Evolutionary conservation across 371 early-diverging fungal genomes (phyloP), one percentile per base, ranked within the genome.

Genomic region (Entomophthora muscae): DNA sequence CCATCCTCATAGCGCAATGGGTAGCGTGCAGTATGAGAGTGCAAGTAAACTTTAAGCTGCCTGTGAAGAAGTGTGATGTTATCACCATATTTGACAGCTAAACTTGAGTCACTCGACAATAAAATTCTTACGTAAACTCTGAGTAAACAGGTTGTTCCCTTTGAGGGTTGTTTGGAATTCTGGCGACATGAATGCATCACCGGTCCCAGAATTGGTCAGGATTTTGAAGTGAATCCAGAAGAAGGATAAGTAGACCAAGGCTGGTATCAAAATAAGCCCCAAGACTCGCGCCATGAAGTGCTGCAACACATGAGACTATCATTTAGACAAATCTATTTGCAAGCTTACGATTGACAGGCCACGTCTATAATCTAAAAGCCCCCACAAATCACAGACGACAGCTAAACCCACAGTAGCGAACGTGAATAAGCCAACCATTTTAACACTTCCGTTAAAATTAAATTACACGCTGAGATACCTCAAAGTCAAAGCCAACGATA

Each of bases 341-440:
- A 22, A 1, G 28, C 69, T 66, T 75, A 85, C 78, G 78, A 89
- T 81, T 10, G 83, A 73, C 42, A 86, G 71, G 17, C 88, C 88
- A 56, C 88, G 84, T 2, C 80, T 78, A 63, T 83, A 78, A 72
- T 96, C 96, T 53, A 95, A 70, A 23, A 95, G 74, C 30, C 81
- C 74, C 96, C 98, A 97, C 27, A 98, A 78, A 68, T 98, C 98
- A 60, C 77, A 72, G n/a, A 96, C 56, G 0, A 88, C 88, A 1
- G 89, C 88, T 21, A 86, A 66, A 28, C 98, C 98, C 63, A 98
- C 76, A 13, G 88, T 74, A 1, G 78, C 79, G 5, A 97, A 83
- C 12, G 89, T 81, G 66, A 98, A 86, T 21, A 94, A 70, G 5
- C 98, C 98, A 1, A 97, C 98, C 85, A 96, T 82, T 70, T 98